These are phyloP conservation scores for Babesia divergens DNA, from an alignment of 169 alveolate genomes.

Conservation along the genomic window DNA sequence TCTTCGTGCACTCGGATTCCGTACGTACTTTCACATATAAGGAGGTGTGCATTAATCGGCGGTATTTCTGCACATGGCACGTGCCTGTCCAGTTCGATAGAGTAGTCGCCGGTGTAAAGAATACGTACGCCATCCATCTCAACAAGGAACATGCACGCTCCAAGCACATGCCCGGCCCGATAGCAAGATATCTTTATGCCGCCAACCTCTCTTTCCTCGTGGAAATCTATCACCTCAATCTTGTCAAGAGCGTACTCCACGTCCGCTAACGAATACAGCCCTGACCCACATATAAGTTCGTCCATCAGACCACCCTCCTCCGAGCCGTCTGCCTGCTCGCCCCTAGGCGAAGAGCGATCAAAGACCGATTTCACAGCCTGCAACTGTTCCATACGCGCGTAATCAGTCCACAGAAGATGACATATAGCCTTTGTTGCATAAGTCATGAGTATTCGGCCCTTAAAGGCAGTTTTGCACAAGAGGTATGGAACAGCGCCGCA, in stretches of 20 bases:
- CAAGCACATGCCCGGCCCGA: slow-evolving; percentile 99
- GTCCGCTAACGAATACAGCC: slow-evolving; percentile 90
- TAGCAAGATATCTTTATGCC: slow-evolving; percentile 92
- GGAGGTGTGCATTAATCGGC: slow-evolving; percentile 90
- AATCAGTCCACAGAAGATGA: slow-evolving; percentile 91
- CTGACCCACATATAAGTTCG: slow-evolving; percentile 69
- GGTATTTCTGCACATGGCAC: slow-evolving; percentile 95
- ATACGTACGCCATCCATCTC: slow-evolving; percentile 95
- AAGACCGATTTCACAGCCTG: slow-evolving; percentile 55
- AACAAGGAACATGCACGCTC: slow-evolving; percentile 98
- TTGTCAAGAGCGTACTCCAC: slow-evolving; percentile 84
- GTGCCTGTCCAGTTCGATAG: slow-evolving; percentile 94
- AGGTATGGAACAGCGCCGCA: slow-evolving; percentile 97
- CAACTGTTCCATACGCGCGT: slow-evolving; percentile 64
- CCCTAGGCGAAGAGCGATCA: slow-evolving; percentile 22
- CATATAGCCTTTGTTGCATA: slow-evolving; percentile 95
- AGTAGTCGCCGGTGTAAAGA: slow-evolving; percentile 98
- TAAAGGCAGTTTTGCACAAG: slow-evolving; percentile 89
- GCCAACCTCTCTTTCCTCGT: slow-evolving; percentile 86
- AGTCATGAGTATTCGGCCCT: slow-evolving; percentile 89
- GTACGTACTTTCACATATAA: slow-evolving; percentile 96
- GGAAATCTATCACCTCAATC: slow-evolving; percentile 89
- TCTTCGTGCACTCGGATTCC: slow-evolving; percentile 96
- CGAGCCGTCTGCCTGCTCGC: background rate
- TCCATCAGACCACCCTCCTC: slow-evolving; percentile 50